Percentiles rank a stretch among this genome's conserved stretches.
phyloP scores from a whole-genome alignment of 2,329 filamentous ascomycete species.

The Eurotiales sp. region DNA sequence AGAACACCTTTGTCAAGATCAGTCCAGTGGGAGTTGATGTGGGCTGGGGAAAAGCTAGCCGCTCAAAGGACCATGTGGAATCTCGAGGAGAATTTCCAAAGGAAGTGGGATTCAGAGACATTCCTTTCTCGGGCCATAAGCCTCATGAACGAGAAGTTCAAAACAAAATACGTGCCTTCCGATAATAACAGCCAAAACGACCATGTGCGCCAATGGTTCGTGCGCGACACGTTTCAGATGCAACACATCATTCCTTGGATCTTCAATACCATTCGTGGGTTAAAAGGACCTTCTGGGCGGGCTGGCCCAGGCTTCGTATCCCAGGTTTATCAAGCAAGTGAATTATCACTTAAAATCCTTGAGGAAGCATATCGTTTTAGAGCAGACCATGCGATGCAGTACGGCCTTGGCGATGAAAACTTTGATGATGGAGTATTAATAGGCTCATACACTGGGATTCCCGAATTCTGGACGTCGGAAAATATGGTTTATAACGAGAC shows the following conservation, averaged over 20 bases:
- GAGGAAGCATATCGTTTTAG: constrained; percentile 68
- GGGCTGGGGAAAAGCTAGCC: constrained; percentile 84
- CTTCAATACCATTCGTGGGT: constrained; percentile 69
- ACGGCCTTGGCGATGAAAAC: constrained; percentile 67
- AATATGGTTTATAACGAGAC: constrained; percentile 35
- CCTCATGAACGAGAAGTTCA: constrained; percentile 72
- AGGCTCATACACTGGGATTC: constrained; percentile 64
- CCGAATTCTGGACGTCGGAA: constrained; percentile 81
- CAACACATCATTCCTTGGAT: constrained; percentile 76
- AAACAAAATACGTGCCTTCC: constrained; percentile 58
- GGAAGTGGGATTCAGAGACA: constrained; percentile 59
- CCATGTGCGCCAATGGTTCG: constrained; percentile 79
- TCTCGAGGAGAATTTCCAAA: constrained; percentile 67
- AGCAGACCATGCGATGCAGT: constrained; percentile 62
- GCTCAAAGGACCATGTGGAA: constrained; percentile 78
- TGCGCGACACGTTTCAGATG: constrained; percentile 68
- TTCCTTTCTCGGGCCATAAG: constrained; percentile 71
- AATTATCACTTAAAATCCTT: constrained; percentile 65
- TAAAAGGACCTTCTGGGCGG: constrained; percentile 60
- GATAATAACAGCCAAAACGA: constrained; percentile 67
- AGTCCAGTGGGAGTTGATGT: constrained; percentile 77
- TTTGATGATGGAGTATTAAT: constrained; percentile 63
- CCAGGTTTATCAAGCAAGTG: constrained; percentile 65
- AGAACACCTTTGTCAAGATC: constrained; percentile 60
- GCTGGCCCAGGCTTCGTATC: constrained; percentile 44